Percentiles rank a stretch among this genome's conserved stretches.
Conservation (phyloP, 495 filamentous ascomycete genomes). For the Penicillium pulvis region DNA sequence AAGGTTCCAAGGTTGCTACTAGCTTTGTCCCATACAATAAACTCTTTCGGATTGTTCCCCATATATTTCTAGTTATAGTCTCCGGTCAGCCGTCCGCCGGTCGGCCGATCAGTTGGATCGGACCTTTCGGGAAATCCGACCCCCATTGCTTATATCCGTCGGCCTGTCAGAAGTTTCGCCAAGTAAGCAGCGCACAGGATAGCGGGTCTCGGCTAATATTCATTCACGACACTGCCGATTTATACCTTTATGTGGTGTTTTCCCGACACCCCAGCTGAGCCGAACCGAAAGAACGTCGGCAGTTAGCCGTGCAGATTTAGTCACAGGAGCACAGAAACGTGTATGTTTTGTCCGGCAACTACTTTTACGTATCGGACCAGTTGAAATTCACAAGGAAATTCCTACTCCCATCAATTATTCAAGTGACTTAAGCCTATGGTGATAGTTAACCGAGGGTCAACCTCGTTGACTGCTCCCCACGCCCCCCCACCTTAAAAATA, state of each 20-base stretch:
- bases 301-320: background rate
- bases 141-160: background rate
- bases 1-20: background rate
- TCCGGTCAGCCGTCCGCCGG: background rate
- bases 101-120: background rate
- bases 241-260: background rate
- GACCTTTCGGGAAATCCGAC: no score
- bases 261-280: background rate
- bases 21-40: background rate
- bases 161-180: background rate
- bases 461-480: conserved; percentile 3
- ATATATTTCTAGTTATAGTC: background rate
- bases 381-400: background rate
- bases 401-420: background rate
- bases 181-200: background rate
- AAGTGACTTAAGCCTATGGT: background rate
- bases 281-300: background rate
- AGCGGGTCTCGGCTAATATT: background rate
- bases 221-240: background rate
- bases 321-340: background rate
- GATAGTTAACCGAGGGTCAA: background rate
- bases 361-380: background rate
- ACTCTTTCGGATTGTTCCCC: background rate
- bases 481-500: conserved; percentile 4
- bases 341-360: background rate